These are phyloP conservation scores for Geoglossum glabrum DNA, from an alignment of 495 filamentous ascomycete species.

Conservation along the genomic window DNA sequence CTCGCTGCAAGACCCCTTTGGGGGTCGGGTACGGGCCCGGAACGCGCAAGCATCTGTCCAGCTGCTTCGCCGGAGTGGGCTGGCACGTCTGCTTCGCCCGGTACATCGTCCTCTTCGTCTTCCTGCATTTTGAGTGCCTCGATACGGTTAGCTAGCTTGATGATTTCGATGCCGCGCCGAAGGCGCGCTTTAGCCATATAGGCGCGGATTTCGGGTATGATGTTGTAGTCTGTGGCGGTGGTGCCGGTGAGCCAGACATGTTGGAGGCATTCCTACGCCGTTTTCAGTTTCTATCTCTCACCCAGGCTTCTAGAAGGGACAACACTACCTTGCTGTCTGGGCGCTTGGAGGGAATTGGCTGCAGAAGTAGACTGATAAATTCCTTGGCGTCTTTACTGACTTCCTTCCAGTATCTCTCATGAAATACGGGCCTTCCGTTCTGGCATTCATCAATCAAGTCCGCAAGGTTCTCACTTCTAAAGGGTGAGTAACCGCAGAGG, in stretches of 20 bases:
- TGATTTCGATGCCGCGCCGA: conserved; percentile 83
- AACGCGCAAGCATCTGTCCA: conserved; percentile 15
- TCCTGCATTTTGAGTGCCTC: conserved; percentile 92
- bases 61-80: conserved; percentile 29
- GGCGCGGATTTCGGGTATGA: conserved; percentile 90
- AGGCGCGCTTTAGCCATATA: conserved; percentile 84
- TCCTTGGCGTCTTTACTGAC: conserved; percentile 91
- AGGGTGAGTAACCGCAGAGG: conserved; percentile 97
- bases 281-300: neutral
- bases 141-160: conserved; percentile 94
- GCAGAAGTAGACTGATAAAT: conserved; percentile 70
- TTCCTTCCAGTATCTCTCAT: conserved; percentile 96
- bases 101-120: conserved; percentile 60
- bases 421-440: conserved; percentile 78
- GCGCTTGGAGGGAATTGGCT: conserved; percentile 57
- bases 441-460: conserved; percentile 94
- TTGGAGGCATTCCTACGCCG: conserved; percentile 44
- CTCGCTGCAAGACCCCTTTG: conserved; percentile 16
- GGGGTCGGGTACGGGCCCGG: conserved; percentile 15
- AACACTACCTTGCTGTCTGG: conserved; percentile 48
- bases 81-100: conserved; percentile 38
- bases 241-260: conserved; percentile 84
- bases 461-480: conserved; percentile 79
- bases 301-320: neutral
- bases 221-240: conserved; percentile 79